These are phyloP conservation scores for Pezicula rhizophila DNA, from an alignment of 2,329 filamentous ascomycete genomes.

Conservation along the genomic window DNA sequence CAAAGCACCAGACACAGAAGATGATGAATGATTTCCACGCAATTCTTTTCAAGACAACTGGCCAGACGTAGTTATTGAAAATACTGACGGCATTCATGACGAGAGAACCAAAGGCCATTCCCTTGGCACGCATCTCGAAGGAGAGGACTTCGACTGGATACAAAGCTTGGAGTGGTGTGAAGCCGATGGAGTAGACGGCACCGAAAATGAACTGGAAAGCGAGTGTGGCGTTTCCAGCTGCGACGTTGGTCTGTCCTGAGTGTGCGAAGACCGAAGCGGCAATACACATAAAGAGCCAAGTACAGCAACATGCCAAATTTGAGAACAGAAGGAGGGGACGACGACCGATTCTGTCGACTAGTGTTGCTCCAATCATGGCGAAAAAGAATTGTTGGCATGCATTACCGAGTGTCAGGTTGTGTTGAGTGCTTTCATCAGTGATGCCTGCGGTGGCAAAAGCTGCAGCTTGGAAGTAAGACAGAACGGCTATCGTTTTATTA, in stretches of 20 bases:
- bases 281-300: conserved; percentile 46
- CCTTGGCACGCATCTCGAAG: conserved; percentile 49
- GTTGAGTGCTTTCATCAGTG: conserved; percentile 39
- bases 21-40: conserved; percentile 49
- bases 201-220: conserved; percentile 51
- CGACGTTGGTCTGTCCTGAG: conserved; percentile 17
- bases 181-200: conserved; percentile 43
- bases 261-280: conserved; percentile 23
- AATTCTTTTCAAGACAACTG: conserved; percentile 42
- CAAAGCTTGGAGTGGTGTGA: conserved; percentile 38
- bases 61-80: conserved; percentile 40
- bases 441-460: conserved; percentile 47
- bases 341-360: conserved; percentile 52
- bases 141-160: conserved; percentile 48
- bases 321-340: conserved; percentile 49
- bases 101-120: conserved; percentile 43
- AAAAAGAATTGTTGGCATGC: conserved; percentile 49
- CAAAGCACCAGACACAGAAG: conserved; percentile 38
- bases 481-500: conserved; percentile 21
- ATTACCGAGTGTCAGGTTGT: conserved; percentile 49
- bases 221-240: conserved; percentile 35
- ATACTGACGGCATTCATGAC: conserved; percentile 38
- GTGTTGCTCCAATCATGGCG: conserved; percentile 46
- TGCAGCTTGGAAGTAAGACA: conserved; percentile 50
- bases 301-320: conserved; percentile 39